These are phyloP conservation scores for Scleroderma citrinum DNA, from an alignment of 768 basidiomycete genomes.

Conservation along the genomic window DNA sequence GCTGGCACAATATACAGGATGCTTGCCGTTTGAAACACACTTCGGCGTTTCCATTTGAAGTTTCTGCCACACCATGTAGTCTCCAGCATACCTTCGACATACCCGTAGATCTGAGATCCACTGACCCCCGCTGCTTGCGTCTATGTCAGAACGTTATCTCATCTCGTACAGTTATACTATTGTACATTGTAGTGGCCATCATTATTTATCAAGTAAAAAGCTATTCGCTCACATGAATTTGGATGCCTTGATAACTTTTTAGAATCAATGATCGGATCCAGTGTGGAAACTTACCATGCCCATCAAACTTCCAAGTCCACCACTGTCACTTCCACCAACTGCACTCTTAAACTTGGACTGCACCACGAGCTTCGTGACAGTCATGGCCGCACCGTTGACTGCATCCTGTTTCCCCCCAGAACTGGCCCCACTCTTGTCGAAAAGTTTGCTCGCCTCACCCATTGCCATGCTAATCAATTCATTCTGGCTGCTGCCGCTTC, in stretches of 20 bases:
- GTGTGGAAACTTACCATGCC: slow-evolving; percentile 39
- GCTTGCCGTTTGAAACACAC: no score
- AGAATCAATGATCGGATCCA: no score
- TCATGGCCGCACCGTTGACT: slow-evolving; percentile 81
- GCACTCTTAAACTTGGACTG: slow-evolving; percentile 54
- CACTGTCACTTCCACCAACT: slow-evolving; percentile 60
- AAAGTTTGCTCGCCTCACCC: slow-evolving; percentile 72
- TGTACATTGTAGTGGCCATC: no score
- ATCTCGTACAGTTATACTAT: no score
- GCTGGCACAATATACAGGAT: no score
- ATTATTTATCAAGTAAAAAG: no score
- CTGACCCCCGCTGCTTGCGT: no score
- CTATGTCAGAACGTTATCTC: no score
- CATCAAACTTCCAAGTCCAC: slow-evolving; percentile 59
- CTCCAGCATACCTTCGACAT: no score
- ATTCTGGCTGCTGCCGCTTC: slow-evolving; percentile 30
- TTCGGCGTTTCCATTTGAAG: no score
- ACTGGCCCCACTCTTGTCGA: slow-evolving; percentile 47
- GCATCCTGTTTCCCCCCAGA: slow-evolving; percentile 73
- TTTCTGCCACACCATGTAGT: no score
- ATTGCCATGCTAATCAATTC: slow-evolving; percentile 83
- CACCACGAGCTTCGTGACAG: slow-evolving; percentile 76
- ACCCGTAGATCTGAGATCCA: no score
- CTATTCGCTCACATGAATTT: neutral
- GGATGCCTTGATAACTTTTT: neutral